phyloP scores from a whole-genome alignment of 2,329 filamentous ascomycete genomes.

The Colletotrichum lentis region DNA sequence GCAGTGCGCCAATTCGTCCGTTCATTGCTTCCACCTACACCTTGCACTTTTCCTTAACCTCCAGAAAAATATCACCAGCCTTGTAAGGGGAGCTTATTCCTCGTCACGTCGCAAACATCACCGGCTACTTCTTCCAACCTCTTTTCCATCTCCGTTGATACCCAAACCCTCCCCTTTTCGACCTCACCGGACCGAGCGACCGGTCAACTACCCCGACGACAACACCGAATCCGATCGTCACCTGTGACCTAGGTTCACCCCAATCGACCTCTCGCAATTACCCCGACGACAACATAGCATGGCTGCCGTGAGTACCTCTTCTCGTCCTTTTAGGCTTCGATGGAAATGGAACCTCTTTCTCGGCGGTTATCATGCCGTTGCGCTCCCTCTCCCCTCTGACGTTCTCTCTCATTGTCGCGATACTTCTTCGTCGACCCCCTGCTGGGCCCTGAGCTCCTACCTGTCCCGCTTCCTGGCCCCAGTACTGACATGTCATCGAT shows the following conservation, averaged over 20 bases:
- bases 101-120: slow-evolving; percentile 39
- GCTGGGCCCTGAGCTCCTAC: slow-evolving; percentile 21
- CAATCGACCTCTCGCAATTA: slow-evolving; percentile 33
- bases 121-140: slow-evolving; percentile 33
- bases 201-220: slow-evolving; percentile 26
- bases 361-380: background rate
- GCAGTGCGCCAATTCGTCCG: slow-evolving; percentile 39
- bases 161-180: slow-evolving; percentile 25
- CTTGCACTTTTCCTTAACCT: slow-evolving; percentile 38
- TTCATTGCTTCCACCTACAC: slow-evolving; percentile 36
- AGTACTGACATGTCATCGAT: slow-evolving; percentile 32
- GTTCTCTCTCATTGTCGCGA: slow-evolving; percentile 6
- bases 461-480: slow-evolving; percentile 23
- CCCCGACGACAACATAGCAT: slow-evolving; percentile 37
- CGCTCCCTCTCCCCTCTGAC: background rate
- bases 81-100: slow-evolving; percentile 38
- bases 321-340: background rate
- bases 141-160: slow-evolving; percentile 39
- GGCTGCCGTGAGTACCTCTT: slow-evolving; percentile 37
- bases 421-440: slow-evolving; percentile 2
- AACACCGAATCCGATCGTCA: slow-evolving; percentile 30
- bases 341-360: background rate
- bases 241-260: slow-evolving; percentile 21
- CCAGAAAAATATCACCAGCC: slow-evolving; percentile 41
- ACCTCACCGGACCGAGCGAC: slow-evolving; percentile 32